Conservation (phyloP, 1,284 basidiomycete genomes). For the Irpex rosettiformis region DNA sequence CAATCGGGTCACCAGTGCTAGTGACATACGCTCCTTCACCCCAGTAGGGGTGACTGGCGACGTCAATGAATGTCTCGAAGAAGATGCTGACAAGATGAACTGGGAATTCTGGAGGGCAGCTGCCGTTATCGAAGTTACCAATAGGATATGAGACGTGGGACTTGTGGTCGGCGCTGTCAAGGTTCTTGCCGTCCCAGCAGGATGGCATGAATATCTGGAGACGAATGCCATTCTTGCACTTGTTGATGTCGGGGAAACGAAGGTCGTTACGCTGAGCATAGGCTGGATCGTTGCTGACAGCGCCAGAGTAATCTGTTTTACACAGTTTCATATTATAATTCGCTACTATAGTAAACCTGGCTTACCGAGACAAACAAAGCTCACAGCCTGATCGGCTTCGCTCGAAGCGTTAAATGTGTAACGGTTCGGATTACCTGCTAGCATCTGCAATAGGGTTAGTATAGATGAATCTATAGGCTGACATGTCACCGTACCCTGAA, state of each 20-base stretch:
- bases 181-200: conserved; percentile 43
- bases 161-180: conserved; percentile 48
- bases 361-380: conserved; percentile 36
- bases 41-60: conserved; percentile 21
- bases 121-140: conserved; percentile 27
- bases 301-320: conserved; percentile 29
- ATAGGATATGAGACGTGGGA: conserved; percentile 51
- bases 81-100: conserved; percentile 30
- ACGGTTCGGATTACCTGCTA: conserved; percentile 35
- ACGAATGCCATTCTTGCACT: conserved; percentile 37
- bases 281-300: conserved; percentile 22
- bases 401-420: conserved; percentile 33
- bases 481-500: conserved; percentile 17
- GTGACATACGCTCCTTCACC: conserved; percentile 29
- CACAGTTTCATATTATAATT: neutral
- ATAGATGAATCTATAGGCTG: neutral
- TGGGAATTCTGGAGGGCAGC: conserved; percentile 29
- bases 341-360: neutral
- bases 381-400: conserved; percentile 37
- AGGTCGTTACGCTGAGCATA: conserved; percentile 24
- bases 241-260: conserved; percentile 26
- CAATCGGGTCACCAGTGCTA: conserved; percentile 29
- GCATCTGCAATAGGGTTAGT: conserved; percentile 27
- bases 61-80: conserved; percentile 27
- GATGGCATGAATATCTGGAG: conserved; percentile 42